Base-by-base conservation (phyloP, 768 basidiomycete genomes). In the Mycena metata region DNA sequence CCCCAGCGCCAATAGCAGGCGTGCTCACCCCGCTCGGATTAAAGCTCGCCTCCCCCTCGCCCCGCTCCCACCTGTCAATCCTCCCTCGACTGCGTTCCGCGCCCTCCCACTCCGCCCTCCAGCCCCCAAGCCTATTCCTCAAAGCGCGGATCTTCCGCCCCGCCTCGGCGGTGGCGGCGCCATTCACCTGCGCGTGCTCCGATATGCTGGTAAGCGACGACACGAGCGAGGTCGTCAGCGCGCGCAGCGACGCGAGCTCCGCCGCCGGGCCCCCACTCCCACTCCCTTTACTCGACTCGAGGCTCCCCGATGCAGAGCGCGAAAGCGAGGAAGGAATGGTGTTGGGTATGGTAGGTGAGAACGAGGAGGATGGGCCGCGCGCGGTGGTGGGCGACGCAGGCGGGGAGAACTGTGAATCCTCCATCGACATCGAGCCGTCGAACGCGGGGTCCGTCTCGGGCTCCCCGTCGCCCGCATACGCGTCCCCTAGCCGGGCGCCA, bases 171-270 rank as follows among this genome's bases (percentile, higher is more conserved):
- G 93, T 91, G 5, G 91, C 91, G 1, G 92, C 95, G 12, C 91
- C 89, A 74, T 95, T 94, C 56, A 95, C 93, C 76, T 96, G 95
- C 16, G 94, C 92, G 67, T 95, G 93, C 74, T 96, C 95, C 26
- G 92, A 94, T 70, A 96, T 88, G 39, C 89, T 87, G 3, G 90
- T 86, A 50, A 96, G 85, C 13, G 93, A 91, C 24, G 90, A 81
- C 51, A 92, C 89, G 58, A 96, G 87, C 11, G 93, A 91, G 11
- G 89, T 78, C 0, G 95, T 96, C 76, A 89, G 86, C 24, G 89
- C 85, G 47, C 94, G 91, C 64, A 96, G 83, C 70, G 92, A 85
- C 3, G 88, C 83, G 55, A 96, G 83, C 64, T 93, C 60, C 19
- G 59, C 51, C 1, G 66, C 50, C 6, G 49, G 39, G 19, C 19